Base-by-base conservation (phyloP, 306 rosid species). In the Medicago arabica region DNA sequence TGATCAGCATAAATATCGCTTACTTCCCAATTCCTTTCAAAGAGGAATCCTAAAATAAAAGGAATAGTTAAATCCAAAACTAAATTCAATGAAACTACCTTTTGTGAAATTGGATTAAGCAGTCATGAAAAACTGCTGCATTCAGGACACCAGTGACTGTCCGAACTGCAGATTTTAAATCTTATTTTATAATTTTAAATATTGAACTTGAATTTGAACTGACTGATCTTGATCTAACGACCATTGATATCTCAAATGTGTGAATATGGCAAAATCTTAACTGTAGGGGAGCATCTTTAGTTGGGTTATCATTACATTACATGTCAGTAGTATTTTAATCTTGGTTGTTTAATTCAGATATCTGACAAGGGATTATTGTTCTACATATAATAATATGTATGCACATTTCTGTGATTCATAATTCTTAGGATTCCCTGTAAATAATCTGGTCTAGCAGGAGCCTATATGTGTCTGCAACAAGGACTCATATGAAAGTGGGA, bases 351-450 rank as follows among this genome's bases (percentile, higher is more conserved):
- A 44, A 34, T 5, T 34, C 31, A 28, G 31, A 34, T 34, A 34
- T 34, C 38, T 34, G 7, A 34, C 38, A 34, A 34, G 38, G 38
- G 38, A 34, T 6, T 7, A 34, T 15, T 51, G 28, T 67, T 15
- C 57, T 5, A 68, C 10, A 47, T 25, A 23, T 34, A 34, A 34
- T 34, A 28, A 28, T 25, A 51, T 51, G 58, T 8, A 31, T 62
- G n/a, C 34, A 17, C 44, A n/a, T 18, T 19, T 44, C 7, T 74
- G 70, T 41, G 77, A 72, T 50, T 46, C 51, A 49, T 46, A 31
- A 9, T 65, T 54, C 93, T 65, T 86, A 58, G 89, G 90, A 88
- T 90, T 80, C 93, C 88, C 86, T 74, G 78, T 51, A 74, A 41
- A 67, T 69, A 46, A 73, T 49, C 23, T 59, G 76, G 55, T 80